Base-by-base conservation (phyloP, 2,329 filamentous ascomycete species). In the Xylaria multiplex region DNA sequence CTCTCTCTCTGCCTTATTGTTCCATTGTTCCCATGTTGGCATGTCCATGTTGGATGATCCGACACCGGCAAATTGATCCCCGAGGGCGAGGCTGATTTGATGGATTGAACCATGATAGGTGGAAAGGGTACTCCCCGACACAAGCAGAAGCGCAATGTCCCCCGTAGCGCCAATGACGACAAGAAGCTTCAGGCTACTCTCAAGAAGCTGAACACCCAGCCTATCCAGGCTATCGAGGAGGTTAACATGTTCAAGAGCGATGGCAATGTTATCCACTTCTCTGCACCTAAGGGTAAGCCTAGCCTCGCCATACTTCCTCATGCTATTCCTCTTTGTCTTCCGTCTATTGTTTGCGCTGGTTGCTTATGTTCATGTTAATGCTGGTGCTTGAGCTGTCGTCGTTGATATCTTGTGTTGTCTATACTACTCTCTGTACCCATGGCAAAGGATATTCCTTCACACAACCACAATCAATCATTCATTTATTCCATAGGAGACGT, bases 161-260 rank as follows among this genome's bases (percentile, higher is more conserved):
- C 93, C 82, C 92, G 90, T 82, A 92, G 92, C 74, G 93, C 91
- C 80, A 93, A 92, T 82, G 96, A 99, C 81, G 96, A 99, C 91
- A 98, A 97, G 93, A 99, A 99, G 90, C 93, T 99, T 72, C 96
- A 99, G 86, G 89, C 91, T 70, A 86, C 93, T 70, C 88, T 99
- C 74, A 99, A 99, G 92, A 99, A 99, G 91, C 90, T 99, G 82
- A 98, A 98, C 85, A 95, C 97, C 67, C 96, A 99, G 89, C 96
- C 96, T 78, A 98, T 99, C 84, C 94, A 97, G 87, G 93, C 92
- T 74, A 99, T 99, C 78, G 96, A 99, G 90, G 96, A 99, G 88
- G 96, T 99, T 82, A 99, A 99, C 91, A 99, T 99, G 96, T 99
- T 99, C 91, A 99, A 99, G 92, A 91, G 92, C 81, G 96, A 99